phyloP scores from a whole-genome alignment of 805 yeast genomes.

The Torulaspora gathmanii region DNA sequence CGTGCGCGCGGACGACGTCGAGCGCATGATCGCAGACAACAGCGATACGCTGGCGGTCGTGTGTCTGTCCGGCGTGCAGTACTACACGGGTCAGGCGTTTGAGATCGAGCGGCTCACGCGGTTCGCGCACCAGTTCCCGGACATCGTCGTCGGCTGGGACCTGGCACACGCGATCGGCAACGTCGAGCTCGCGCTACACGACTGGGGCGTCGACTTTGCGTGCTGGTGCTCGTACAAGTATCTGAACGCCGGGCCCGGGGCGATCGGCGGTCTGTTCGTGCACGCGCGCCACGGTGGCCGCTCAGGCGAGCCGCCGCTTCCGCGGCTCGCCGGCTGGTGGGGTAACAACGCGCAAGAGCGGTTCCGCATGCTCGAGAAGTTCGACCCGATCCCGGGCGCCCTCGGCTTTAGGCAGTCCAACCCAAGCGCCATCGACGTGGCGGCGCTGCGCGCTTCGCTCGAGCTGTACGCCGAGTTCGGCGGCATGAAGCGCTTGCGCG shows the following conservation, averaged over 20 bases:
- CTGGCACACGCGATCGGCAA: slow-evolving; percentile 94
- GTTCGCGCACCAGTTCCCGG: slow-evolving; percentile 46
- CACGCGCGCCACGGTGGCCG: slow-evolving; percentile 45
- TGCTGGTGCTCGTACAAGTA: slow-evolving; percentile 93
- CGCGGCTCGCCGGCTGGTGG: slow-evolving; percentile 97
- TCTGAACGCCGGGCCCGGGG: slow-evolving; percentile 90
- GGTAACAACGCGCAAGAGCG: slow-evolving; percentile 70
- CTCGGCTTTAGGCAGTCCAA: slow-evolving; percentile 85
- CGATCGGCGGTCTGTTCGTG: slow-evolving; percentile 79
- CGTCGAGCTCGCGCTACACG: slow-evolving; percentile 69
- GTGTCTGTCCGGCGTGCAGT: slow-evolving; percentile 84
- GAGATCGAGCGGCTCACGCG: slow-evolving; percentile 68
- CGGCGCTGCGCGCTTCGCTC: slow-evolving; percentile 62
- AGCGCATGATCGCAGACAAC: slow-evolving; percentile 49
- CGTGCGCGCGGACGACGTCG: slow-evolving; percentile 59
- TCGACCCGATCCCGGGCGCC: slow-evolving; percentile 81
- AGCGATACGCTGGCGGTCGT: slow-evolving; percentile 65
- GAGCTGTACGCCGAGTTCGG: slow-evolving; percentile 56
- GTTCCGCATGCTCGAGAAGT: slow-evolving; percentile 72
- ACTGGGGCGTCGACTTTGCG: slow-evolving; percentile 91
- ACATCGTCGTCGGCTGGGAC: slow-evolving; percentile 82
- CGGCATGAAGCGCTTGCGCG: slow-evolving; percentile 55
- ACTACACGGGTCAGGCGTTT: slow-evolving; percentile 85
- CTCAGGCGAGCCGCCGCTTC: slow-evolving; percentile 39
- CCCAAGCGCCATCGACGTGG: slow-evolving; percentile 83